Percentiles rank a stretch among this genome's conserved stretches.
Evolutionary conservation across 2,329 filamentous ascomycete species (phyloP).

Genomic region (Tolypocladium ophioglossoides): DNA sequence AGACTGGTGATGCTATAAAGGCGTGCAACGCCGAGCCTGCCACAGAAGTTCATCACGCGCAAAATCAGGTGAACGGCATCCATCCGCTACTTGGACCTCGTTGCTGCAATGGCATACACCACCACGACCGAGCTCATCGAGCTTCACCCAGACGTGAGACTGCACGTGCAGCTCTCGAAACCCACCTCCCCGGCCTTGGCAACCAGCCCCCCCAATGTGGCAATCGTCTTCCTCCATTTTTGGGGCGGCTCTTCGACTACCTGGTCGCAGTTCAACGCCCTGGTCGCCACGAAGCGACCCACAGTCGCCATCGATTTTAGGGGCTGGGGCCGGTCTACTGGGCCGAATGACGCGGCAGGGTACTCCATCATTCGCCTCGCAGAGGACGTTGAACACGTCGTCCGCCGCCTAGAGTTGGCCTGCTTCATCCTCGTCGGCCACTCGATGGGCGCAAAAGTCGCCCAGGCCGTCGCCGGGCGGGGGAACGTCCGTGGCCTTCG

Average conservation of each 20-base stretch:
- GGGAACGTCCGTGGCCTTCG: neutral
- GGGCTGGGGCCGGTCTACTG: slow-evolving; percentile 5
- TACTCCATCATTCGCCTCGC: slow-evolving; percentile 3
- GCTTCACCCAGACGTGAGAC: neutral
- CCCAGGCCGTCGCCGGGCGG: slow-evolving; percentile 2
- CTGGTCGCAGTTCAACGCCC: neutral
- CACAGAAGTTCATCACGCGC: too few species aligned
- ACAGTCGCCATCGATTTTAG: slow-evolving; percentile 3
- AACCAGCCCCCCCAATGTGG: neutral
- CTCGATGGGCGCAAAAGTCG: slow-evolving; percentile 5
- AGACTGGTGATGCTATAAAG: too few species aligned
- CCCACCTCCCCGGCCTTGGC: neutral
- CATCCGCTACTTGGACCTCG: too few species aligned
- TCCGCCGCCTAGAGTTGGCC: neutral
- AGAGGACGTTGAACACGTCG: slow-evolving; percentile 2
- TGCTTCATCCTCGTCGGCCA: slow-evolving; percentile 2
- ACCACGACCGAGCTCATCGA: neutral
- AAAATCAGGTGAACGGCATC: too few species aligned
- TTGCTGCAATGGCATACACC: neutral
- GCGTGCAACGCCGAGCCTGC: too few species aligned
- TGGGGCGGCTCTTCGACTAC: slow-evolving; percentile 5
- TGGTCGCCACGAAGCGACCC: neutral
- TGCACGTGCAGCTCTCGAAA: neutral
- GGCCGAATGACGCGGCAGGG: neutral
- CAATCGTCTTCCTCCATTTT: slow-evolving; percentile 6